Conservation (phyloP, 805 yeast species). For the Metschnikowia dekortorum region DNA sequence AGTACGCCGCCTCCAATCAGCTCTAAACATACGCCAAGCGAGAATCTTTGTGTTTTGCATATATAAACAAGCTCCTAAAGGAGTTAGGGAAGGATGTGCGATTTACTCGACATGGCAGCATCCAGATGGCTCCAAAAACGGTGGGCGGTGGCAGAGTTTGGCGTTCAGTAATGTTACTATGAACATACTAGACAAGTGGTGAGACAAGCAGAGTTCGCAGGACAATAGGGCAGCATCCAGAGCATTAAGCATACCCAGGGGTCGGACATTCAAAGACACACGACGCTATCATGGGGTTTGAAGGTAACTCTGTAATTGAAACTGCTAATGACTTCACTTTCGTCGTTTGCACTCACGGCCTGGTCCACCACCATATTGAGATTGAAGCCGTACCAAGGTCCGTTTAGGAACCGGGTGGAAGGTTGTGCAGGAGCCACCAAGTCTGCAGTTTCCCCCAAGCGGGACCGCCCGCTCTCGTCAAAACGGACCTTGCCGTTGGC, state of each 20-base stretch:
- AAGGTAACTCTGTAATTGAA: slow-evolving; percentile 65
- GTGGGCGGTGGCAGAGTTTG: too few species aligned
- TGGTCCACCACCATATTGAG: slow-evolving; percentile 60
- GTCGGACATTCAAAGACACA: slow-evolving; percentile 16
- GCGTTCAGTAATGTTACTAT: too few species aligned
- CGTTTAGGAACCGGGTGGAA: slow-evolving; percentile 50
- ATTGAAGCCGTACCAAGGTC: slow-evolving; percentile 67
- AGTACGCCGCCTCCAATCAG: slow-evolving; percentile 20
- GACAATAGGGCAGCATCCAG: too few species aligned
- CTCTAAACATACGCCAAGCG: neutral
- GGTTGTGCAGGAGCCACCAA: slow-evolving; percentile 24
- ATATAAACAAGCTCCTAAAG: neutral
- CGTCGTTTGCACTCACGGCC: slow-evolving; percentile 27
- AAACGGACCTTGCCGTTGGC: slow-evolving; percentile 62
- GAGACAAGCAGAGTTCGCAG: too few species aligned
- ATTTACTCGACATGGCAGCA: too few species aligned
- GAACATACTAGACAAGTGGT: too few species aligned
- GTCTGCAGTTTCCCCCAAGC: slow-evolving; percentile 61
- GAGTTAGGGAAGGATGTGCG: neutral
- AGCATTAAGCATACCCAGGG: too few species aligned
- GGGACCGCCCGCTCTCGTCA: slow-evolving; percentile 70
- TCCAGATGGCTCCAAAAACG: too few species aligned
- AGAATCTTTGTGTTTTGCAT: neutral
- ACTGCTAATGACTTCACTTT: slow-evolving; percentile 49
- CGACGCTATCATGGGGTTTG: slow-evolving; percentile 50